Conservation (phyloP, 2,329 filamentous ascomycete species). For the Scedosporium dehoogii region DNA sequence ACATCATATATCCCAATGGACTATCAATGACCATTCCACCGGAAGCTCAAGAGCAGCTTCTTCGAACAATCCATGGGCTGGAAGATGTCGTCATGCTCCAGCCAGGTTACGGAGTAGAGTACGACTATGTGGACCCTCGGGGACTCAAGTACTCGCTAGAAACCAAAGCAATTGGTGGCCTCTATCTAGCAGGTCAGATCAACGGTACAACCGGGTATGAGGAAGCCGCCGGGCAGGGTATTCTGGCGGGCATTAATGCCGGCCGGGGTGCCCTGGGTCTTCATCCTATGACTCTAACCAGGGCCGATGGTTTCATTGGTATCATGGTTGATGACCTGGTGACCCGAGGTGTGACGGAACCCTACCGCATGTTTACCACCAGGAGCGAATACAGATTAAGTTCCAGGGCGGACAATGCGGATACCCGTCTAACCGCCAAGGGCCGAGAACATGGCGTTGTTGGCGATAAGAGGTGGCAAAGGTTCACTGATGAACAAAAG, state of each 20-base stretch:
- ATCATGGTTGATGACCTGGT: slow-evolving; percentile 98
- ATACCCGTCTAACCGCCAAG: slow-evolving; percentile 70
- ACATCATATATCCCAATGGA: slow-evolving; percentile 91
- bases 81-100: slow-evolving; percentile 89
- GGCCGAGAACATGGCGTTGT: slow-evolving; percentile 72
- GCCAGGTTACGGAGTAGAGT: slow-evolving; percentile 93
- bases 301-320: slow-evolving; percentile 90
- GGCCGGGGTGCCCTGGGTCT: slow-evolving; percentile 66
- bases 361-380: slow-evolving; percentile 97
- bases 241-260: slow-evolving; percentile 89
- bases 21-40: slow-evolving; percentile 94
- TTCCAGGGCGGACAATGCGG: slow-evolving; percentile 86
- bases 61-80: slow-evolving; percentile 80
- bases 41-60: slow-evolving; percentile 72
- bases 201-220: slow-evolving; percentile 98
- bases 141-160: slow-evolving; percentile 82
- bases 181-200: slow-evolving; percentile 92
- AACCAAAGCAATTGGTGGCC: slow-evolving; percentile 79
- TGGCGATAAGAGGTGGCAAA: slow-evolving; percentile 65
- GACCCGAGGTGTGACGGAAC: slow-evolving; percentile 93
- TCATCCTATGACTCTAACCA: slow-evolving; percentile 56
- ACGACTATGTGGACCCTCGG: slow-evolving; percentile 94
- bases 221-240: slow-evolving; percentile 87
- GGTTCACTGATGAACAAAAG: slow-evolving; percentile 53
- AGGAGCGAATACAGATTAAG: slow-evolving; percentile 93